Base-by-base conservation (phyloP, 768 basidiomycete genomes). In the Crucibulum laeve region DNA sequence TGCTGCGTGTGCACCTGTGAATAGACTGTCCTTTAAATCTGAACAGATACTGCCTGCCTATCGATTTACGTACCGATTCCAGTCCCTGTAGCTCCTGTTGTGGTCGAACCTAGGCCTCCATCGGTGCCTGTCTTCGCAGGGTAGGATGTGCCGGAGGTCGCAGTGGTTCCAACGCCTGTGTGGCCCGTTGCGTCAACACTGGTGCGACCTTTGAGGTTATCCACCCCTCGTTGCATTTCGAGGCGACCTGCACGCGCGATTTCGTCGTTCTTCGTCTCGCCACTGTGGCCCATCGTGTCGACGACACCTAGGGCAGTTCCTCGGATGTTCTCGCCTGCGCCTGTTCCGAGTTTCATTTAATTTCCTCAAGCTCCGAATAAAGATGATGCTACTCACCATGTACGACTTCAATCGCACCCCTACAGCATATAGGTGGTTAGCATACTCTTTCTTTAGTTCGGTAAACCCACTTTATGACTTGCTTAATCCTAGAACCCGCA, bases 321-420 rank as follows among this genome's bases (percentile, higher is more conserved):
- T 19, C 73, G 67, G 4, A 76, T 44, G 33, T 59, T 67, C 26
- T 77, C 75, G 5, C 73, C 71, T 1, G 69, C 22, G 3, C 76
- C 76, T 71, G 45, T 25, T 5, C 10, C 24, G 17, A 8, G n/a
- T n/a, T n/a, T 25, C 6, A 18, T 40, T 5, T 17, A 5, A 40
- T 21, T 22, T 17, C 8, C 7, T 40, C 38, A 37, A 40, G 24
- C 24, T 6, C 6, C 5, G 5, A 40, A 21, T 8, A 10, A 18
- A 13, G 13, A 7, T 13, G 24, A 40, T 22, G 6, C 35, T 42
- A 11, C 54, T 7, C 46, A 53, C 72, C 69, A 22, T 73, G 70
- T 5, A 67, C 50, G 21, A 67, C 51, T 43, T 69, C 59, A 2
- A 47, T 49, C 2, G 58, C 66, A 4, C 71, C 68, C 45, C 72